These are phyloP conservation scores for Chlorella sp. DNA, from an alignment of 139 green algal species.

Conservation along the genomic window DNA sequence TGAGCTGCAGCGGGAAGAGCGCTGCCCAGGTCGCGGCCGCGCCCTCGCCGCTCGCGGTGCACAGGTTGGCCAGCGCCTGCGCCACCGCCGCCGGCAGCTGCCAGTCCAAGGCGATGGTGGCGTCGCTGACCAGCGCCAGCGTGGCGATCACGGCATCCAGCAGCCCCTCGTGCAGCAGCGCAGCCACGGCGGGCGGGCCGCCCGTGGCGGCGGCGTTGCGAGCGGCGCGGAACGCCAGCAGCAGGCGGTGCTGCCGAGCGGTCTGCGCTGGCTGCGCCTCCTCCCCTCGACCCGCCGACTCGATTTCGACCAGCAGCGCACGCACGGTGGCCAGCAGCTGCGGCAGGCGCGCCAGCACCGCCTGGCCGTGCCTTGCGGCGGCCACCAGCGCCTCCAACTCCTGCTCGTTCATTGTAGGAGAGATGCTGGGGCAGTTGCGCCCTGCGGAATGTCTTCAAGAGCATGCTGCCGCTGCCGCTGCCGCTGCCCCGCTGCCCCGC, in stretches of 20 bases:
- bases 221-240: constrained; percentile 13
- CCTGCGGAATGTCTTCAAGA: no score
- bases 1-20: constrained; percentile 31
- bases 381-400: constrained; percentile 3
- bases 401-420: background rate
- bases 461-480: background rate
- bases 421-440: no score
- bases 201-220: constrained; percentile 30
- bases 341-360: background rate
- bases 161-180: background rate
- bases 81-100: constrained; percentile 18
- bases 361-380: background rate
- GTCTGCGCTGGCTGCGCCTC: background rate
- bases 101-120: constrained; percentile 24
- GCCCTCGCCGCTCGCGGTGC: background rate
- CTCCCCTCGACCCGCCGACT: background rate
- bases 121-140: constrained; percentile 9
- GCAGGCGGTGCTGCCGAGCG: constrained; percentile 7
- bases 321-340: background rate
- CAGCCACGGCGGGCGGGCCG: background rate
- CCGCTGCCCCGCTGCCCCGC: background rate
- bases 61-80: constrained; percentile 34
- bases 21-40: constrained; percentile 24
- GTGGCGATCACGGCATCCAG: background rate
- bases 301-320: background rate